phyloP scores from a whole-genome alignment of 2,329 filamentous ascomycete species.

The Tolypocladium ovalisporum region DNA sequence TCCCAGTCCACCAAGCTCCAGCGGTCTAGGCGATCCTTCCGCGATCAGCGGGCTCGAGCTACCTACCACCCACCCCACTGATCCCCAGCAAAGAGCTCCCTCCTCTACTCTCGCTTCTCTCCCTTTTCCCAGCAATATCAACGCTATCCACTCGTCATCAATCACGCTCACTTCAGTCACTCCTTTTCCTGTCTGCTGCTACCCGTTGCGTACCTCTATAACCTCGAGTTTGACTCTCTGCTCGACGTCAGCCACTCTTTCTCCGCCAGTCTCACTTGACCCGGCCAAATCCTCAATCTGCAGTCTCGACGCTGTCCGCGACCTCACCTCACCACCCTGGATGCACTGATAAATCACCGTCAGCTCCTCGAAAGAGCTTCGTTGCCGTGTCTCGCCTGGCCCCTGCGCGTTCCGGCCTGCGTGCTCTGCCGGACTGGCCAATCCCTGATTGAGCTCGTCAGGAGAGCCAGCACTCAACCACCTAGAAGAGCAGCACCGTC shows the following conservation, averaged over 20 bases:
- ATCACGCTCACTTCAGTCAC: slow-evolving; percentile 29
- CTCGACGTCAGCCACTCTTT: slow-evolving; percentile 1
- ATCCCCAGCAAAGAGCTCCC: slow-evolving; percentile 7
- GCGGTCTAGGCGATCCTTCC: slow-evolving; percentile 20
- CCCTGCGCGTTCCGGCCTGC: slow-evolving; percentile 10
- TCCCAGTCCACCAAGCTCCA: slow-evolving; percentile 7
- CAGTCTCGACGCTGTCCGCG: slow-evolving; percentile 2
- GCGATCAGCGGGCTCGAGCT: slow-evolving; percentile 23
- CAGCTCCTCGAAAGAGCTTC: slow-evolving; percentile 26
- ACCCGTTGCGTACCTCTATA: neutral
- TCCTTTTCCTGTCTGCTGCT: slow-evolving; percentile 20
- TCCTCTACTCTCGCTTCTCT: slow-evolving; percentile 13
- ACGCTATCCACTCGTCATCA: slow-evolving; percentile 19
- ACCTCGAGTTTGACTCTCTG: slow-evolving; percentile 8
- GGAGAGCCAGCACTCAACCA: neutral
- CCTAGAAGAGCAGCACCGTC: neutral
- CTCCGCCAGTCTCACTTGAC: slow-evolving; percentile 3
- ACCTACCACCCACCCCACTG: slow-evolving; percentile 10
- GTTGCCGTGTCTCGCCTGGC: slow-evolving; percentile 13
- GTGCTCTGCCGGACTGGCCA: slow-evolving; percentile 3
- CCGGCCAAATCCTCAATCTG: neutral
- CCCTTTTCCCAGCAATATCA: slow-evolving; percentile 25
- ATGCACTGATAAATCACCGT: slow-evolving; percentile 22
- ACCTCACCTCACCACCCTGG: slow-evolving; percentile 13
- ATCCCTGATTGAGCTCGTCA: neutral